These are phyloP conservation scores for Phaffia rhodozyma DNA, from an alignment of 1,284 basidiomycete genomes.

Conservation along the genomic window DNA sequence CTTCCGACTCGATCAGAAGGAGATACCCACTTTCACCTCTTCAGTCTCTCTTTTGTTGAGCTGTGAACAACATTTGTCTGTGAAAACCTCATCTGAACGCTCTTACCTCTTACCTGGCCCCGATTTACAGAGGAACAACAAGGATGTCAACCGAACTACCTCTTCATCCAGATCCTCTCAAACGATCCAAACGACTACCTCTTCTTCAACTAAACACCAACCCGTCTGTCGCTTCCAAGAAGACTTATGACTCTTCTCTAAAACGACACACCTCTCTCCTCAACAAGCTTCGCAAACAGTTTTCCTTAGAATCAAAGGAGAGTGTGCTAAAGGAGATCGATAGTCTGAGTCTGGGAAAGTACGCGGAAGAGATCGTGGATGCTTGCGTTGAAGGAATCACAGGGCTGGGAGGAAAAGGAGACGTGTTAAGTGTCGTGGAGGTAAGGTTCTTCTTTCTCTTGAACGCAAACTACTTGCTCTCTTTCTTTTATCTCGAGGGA, in stretches of 20 bases:
- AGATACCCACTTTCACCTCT: no score
- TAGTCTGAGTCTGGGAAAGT: conserved; percentile 81
- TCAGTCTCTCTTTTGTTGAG: background rate
- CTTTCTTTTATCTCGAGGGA: conserved; percentile 10
- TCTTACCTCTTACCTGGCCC: no score
- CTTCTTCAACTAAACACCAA: conserved; percentile 2
- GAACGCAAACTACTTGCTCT: background rate
- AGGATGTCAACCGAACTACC: background rate
- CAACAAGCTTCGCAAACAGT: conserved; percentile 70
- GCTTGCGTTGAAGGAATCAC: conserved; percentile 74
- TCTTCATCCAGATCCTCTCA: conserved; percentile 7
- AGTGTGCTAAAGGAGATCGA: conserved; percentile 84
- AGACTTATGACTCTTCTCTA: conserved; percentile 66
- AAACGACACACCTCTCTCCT: conserved; percentile 88
- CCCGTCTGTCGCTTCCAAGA: conserved; percentile 1
- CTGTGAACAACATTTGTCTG: no score
- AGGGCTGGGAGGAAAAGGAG: conserved; percentile 66
- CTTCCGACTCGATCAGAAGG: no score
- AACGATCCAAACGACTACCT: background rate
- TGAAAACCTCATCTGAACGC: no score
- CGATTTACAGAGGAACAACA: background rate
- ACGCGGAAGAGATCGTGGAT: conserved; percentile 84
- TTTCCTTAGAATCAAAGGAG: conserved; percentile 65
- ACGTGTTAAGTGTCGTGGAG: conserved; percentile 84
- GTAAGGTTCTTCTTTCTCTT: conserved; percentile 39